Evolutionary conservation across 164 flowering plant species (phyloP), one percentile per base, ranked within the genome.

Genomic region (Litsea cubeba): DNA sequence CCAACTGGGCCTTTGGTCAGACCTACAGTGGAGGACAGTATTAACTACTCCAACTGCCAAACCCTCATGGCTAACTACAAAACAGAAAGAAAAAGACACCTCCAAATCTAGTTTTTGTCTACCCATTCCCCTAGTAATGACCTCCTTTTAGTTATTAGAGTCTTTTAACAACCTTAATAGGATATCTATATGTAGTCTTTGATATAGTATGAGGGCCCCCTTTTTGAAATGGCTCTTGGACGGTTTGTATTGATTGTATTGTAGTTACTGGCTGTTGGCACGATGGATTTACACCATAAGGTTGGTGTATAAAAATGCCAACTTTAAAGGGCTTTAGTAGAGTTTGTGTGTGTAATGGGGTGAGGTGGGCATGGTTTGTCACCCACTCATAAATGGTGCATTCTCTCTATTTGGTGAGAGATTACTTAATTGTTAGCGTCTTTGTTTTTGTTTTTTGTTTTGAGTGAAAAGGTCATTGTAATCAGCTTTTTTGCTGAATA

Each of bases 1-100:
- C 88, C 26, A 63, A 84, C 35, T 91, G 93, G 93, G 84, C 90
- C 79, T 90, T 85, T 71, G 95, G 95, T 0, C 91, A 88, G 85
- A 89, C 91, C 69, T 90, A 54, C 69, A 65, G 80, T 71, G 95
- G 95, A 17, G 78, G 75, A 15, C 95, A 90, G 69, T 88, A 89
- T 83, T 80, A 69, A 66, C n/a, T 2, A 23, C 25, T 6, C 11
- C 46, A 40, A 5, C 46, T 5, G 46, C 11, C 66, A 8, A 63
- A 25, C 3, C 24, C 1, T 24, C 30, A 24, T 63, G 12, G 12
- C 28, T 63, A 12, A 63, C 46, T 5, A 63, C 66, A 25, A 25
- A 63, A 25, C 17, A 25, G 25, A 14, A 2, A 63, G 4, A 63
- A 12, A 25, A 63, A 12, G 17, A 14, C 14, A 11, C 66, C 5